Conservation (phyloP, 495 filamentous ascomycete genomes). For the Bombardia bombarda region DNA sequence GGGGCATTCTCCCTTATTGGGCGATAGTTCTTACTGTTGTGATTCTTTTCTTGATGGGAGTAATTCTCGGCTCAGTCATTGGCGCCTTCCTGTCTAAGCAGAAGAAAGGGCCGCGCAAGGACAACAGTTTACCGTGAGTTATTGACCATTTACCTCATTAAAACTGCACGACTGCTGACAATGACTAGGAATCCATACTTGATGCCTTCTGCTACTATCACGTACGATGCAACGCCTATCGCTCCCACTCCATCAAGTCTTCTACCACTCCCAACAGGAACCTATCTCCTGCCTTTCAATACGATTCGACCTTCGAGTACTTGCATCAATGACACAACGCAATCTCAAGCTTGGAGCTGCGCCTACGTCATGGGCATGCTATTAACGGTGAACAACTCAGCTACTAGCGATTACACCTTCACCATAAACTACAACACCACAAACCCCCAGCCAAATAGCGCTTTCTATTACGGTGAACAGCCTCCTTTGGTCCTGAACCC, state of each 20-base stretch:
- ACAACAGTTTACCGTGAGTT: conserved; percentile 16
- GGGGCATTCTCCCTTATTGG: conserved; percentile 62
- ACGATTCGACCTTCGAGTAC: conserved; percentile 51
- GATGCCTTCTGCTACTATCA: conserved; percentile 32
- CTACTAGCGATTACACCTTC: conserved; percentile 24
- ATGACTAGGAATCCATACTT: too few relatives aligned
- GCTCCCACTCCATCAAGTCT: conserved; percentile 51
- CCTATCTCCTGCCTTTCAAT: conserved; percentile 52
- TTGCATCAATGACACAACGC: conserved; percentile 56
- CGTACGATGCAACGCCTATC: conserved; percentile 57
- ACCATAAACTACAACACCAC: conserved; percentile 26
- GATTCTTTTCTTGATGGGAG: conserved; percentile 50
- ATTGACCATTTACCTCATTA: too few relatives aligned
- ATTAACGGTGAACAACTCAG: too few relatives aligned
- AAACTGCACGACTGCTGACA: too few relatives aligned
- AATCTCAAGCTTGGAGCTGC: conserved; percentile 68
- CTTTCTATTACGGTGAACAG: conserved; percentile 65
- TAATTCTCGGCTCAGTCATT: conserved; percentile 53
- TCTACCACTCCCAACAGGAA: conserved; percentile 54
- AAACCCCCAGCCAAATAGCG: conserved; percentile 23
- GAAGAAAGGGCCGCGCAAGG: conserved; percentile 19
- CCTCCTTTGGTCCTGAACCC: conserved; percentile 47
- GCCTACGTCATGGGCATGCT: conserved; percentile 24
- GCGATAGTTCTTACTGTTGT: conserved; percentile 48
- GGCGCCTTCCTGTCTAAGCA: conserved; percentile 26